Evolutionary conservation across 106 monocot genomes (phyloP).

Genomic region (Dendrobium chrysotoxum): DNA sequence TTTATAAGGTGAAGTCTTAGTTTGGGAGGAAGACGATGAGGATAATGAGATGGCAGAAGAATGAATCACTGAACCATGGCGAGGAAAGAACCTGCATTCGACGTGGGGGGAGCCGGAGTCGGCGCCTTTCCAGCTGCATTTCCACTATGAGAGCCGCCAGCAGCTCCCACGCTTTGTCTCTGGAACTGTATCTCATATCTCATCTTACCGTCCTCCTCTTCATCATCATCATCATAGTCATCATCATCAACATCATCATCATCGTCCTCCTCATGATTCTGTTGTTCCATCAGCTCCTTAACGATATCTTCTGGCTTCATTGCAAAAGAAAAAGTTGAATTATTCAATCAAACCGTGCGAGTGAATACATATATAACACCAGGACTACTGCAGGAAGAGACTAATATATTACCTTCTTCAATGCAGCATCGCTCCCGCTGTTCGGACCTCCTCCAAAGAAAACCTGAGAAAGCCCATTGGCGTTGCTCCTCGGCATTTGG

Average conservation of each 20-base stretch:
- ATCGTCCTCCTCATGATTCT: conserved; percentile 3
- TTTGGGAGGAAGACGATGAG: neutral
- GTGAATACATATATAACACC: neutral
- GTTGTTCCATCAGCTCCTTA: conserved; percentile 45
- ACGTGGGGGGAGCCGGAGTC: neutral
- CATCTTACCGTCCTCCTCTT: conserved; percentile 38
- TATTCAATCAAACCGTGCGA: neutral
- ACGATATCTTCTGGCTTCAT: conserved; percentile 69
- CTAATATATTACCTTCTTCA: neutral
- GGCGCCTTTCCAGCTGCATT: neutral
- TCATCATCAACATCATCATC: conserved; percentile 14
- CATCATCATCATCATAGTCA: conserved; percentile 40
- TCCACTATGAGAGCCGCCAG: conserved; percentile 7
- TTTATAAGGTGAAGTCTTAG: neutral
- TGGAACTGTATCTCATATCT: conserved; percentile 67
- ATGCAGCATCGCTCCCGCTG: neutral
- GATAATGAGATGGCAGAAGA: neutral
- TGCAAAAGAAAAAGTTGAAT: neutral
- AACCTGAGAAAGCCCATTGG: conserved; percentile 18
- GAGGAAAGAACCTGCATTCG: conserved; percentile 20
- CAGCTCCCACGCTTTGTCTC: conserved; percentile 15
- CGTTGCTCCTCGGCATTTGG: conserved; percentile 23
- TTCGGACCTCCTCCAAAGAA: conserved; percentile 25
- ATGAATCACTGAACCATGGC: conserved; percentile 49
- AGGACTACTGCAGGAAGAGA: neutral